These are phyloP conservation scores for Epichloe festucae DNA, from an alignment of 2,329 filamentous ascomycete species.

Conservation along the genomic window DNA sequence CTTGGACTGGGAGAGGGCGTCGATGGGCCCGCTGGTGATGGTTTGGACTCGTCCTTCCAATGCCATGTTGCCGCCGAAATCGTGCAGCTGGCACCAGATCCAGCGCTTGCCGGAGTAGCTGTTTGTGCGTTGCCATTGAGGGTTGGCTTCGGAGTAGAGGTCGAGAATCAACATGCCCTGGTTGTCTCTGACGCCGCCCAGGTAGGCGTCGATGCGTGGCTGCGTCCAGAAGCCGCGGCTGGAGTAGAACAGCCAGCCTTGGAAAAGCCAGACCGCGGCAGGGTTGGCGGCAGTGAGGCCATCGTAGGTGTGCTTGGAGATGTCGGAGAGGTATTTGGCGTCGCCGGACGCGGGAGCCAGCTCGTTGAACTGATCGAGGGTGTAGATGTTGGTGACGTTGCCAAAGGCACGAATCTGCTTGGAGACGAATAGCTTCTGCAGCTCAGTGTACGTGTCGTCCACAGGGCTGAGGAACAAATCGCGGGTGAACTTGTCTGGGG, in stretches of 20 bases:
- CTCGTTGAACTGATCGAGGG: constrained; percentile 41
- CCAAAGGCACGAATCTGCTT: constrained; percentile 34
- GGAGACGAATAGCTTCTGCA: constrained; percentile 32
- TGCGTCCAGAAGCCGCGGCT: constrained; percentile 30
- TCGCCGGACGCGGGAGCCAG: constrained; percentile 34
- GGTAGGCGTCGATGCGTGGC: constrained; percentile 33
- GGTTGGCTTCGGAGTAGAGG: constrained; percentile 33
- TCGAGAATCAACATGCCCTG: constrained; percentile 37
- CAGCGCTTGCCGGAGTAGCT: constrained; percentile 38
- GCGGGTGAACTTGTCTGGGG: constrained; percentile 26
- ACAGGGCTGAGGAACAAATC: constrained; percentile 34
- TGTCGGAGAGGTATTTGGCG: constrained; percentile 22
- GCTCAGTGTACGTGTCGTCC: constrained; percentile 27
- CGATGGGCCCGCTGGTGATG: constrained; percentile 31
- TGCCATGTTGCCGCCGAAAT: constrained; percentile 35
- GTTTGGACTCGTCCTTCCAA: constrained; percentile 37
- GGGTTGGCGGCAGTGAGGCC: constrained; percentile 34
- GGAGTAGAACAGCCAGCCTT: constrained; percentile 36
- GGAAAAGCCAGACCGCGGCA: constrained; percentile 37
- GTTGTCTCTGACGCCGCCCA: constrained; percentile 29
- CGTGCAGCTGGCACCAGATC: constrained; percentile 41
- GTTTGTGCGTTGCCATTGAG: constrained; percentile 36
- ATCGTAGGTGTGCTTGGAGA: constrained; percentile 26
- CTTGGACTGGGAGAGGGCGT: constrained; percentile 26
- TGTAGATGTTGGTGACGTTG: constrained; percentile 34